Base-by-base conservation (phyloP, 768 basidiomycete species). In the Kwoniella heveanensis region DNA sequence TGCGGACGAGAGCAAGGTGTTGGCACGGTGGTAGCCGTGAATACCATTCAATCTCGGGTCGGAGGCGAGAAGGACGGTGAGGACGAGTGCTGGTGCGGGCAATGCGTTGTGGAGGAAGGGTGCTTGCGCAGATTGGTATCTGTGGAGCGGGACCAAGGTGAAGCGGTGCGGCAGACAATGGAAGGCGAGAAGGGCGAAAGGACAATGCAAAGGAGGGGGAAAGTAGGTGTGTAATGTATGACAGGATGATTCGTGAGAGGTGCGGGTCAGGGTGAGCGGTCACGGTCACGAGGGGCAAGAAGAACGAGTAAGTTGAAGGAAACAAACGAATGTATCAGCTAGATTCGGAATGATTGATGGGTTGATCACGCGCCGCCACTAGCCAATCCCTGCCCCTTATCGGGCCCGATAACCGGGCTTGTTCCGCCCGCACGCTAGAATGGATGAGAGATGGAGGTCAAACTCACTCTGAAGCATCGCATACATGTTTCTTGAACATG, bases 401-500 rank as follows among this genome's bases (percentile, higher is more conserved):
- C 39, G 39, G 39, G 39, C 19, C 39, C 39, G 39, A 44, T 44
- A 44, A 44, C 39, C 39, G 39, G 39, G 39, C 3, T 17, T 32
- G 32, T 13, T 5, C 46, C n/a, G 7, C n/a, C n/a, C n/a, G n/a
- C n/a, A n/a, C n/a, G n/a, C n/a, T n/a, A n/a, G n/a, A n/a, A n/a
- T n/a, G n/a, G n/a, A n/a, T 19, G 46, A 19, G 22, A 47, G n/a
- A 19, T 47, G 7, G 19, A 47, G 22, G 7, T 26, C 1, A 32
- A n/a, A 76, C 78, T 73, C 55, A 79, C 78, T 79, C 78, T 12
- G 55, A 25, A 36, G 68, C 59, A 56, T 72, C 72, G 49, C 76
- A 77, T 9, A 77, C 65, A 62, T 75, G 73, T 54, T 72, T 58
- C 67, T 73, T 77, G 72, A 75, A 77, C 75, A 74, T 77, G 67